Evolutionary conservation across 768 basidiomycete genomes (phyloP).

Genomic region (Agrocybe pediades): DNA sequence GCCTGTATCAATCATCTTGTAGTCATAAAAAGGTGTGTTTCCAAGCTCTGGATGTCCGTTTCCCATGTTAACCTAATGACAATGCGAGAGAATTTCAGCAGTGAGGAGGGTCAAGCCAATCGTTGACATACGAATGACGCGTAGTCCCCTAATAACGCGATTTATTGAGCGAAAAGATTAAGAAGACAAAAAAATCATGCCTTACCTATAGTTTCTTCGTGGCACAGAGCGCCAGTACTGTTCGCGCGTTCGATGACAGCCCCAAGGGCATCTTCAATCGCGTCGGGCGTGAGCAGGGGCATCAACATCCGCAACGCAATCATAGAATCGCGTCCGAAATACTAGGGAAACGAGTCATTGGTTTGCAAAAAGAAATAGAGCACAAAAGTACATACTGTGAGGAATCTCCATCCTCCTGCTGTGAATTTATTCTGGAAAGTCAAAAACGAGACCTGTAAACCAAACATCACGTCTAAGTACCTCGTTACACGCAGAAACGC

Average conservation of each 20-base stretch:
- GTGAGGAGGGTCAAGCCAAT: neutral
- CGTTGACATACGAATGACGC: constrained; percentile 32
- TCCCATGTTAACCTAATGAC: constrained; percentile 33
- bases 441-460: constrained; percentile 38
- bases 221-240: constrained; percentile 41
- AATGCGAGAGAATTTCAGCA: neutral
- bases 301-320: constrained; percentile 43
- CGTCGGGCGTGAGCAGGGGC: constrained; percentile 38
- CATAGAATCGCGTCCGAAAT: constrained; percentile 41
- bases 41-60: constrained; percentile 37
- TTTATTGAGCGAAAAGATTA: too few relatives aligned
- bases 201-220: constrained; percentile 41
- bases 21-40: constrained; percentile 40
- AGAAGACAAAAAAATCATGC: neutral
- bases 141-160: constrained; percentile 29
- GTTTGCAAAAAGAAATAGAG: neutral
- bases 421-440: constrained; percentile 40
- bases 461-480: neutral
- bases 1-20: constrained; percentile 46
- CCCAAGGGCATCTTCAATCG: constrained; percentile 43
- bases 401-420: constrained; percentile 47
- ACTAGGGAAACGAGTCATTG: constrained; percentile 13
- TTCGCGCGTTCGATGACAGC: constrained; percentile 45
- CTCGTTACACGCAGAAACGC: neutral
- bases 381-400: constrained; percentile 29